Conservation (phyloP, 2,329 filamentous ascomycete genomes). For the Gnomoniopsis smithogilvyi region DNA sequence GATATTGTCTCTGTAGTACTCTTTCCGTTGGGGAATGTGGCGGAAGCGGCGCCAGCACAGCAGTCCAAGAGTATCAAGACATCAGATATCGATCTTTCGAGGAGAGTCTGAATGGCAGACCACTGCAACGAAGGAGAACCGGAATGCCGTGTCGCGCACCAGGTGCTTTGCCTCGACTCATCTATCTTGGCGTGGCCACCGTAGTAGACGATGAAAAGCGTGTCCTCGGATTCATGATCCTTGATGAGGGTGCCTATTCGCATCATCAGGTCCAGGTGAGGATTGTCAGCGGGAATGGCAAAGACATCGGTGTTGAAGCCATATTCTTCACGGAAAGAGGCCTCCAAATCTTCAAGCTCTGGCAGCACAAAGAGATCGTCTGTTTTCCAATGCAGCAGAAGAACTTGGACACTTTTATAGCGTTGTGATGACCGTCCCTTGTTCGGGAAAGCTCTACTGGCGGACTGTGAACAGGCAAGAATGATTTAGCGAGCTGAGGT, state of each 20-base stretch:
- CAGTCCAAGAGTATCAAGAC: conserved; percentile 58
- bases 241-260: conserved; percentile 55
- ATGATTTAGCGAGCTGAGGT: conserved; percentile 9
- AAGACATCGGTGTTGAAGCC: conserved; percentile 56
- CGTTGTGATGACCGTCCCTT: conserved; percentile 48
- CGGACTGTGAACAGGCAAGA: conserved; percentile 38
- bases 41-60: conserved; percentile 58
- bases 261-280: conserved; percentile 57
- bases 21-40: conserved; percentile 54
- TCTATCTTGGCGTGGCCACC: conserved; percentile 59
- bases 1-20: conserved; percentile 62
- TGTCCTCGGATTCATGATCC: conserved; percentile 52
- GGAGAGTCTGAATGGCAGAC: conserved; percentile 58
- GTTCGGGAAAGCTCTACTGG: conserved; percentile 54
- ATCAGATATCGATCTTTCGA: conserved; percentile 56
- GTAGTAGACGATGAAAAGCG: conserved; percentile 57
- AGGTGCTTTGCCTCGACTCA: conserved; percentile 57
- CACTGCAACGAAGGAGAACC: conserved; percentile 57
- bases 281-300: conserved; percentile 55
- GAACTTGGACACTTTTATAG: conserved; percentile 52
- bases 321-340: conserved; percentile 52
- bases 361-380: conserved; percentile 58
- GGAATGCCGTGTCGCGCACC: conserved; percentile 53
- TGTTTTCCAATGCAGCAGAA: conserved; percentile 55
- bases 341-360: conserved; percentile 54